Evolutionary conservation across 2,329 filamentous ascomycete species (phyloP), one percentile per base, ranked within the genome.

Genomic region (Neonectria magnoliae): DNA sequence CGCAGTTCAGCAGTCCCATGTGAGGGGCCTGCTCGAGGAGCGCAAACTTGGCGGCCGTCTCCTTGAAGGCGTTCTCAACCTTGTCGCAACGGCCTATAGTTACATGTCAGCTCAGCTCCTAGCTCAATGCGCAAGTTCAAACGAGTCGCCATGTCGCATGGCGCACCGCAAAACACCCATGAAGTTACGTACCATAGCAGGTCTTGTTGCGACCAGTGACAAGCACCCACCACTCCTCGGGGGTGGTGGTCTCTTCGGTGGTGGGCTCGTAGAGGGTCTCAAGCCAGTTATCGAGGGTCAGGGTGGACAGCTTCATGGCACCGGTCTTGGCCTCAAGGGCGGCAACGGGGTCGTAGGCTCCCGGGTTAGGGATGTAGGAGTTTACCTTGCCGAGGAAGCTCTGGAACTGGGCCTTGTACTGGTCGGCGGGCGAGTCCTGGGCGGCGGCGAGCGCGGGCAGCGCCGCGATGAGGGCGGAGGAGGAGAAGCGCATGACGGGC

Each of bases 171-270:
- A 20, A 33, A 53, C 38, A 42, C 57, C 51, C 20, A 60, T n/a
- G 27, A 38, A 48, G 22, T 47, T 65, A 72, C 84, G 62, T 81
- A 88, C 87, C 86, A 76, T 86, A 90, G 82, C 92, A 95, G 33
- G 92, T 93, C 82, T 89, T 91, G 84, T 94, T 94, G 71, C 91
- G 84, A 60, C 92, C 92, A 10, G 89, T 92, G 70, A 93, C 81
- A 70, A 92, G 84, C 66, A 95, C 82, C 84, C 91, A 90, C 91
- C 91, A 94, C 80, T 93, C 90, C 79, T 91, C 90, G 5, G 91
- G 90, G 66, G 83, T 85, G 11, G 87, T 86, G 67, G 86, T 85
- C 29, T 80, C 87, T 9, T 87, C 79, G 65, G 87, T 82, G 62
- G 91, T 87, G 31, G 88, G 86, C 55, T 82, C 82, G 75, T 87